These are phyloP conservation scores for Saccharomyces hybrid DNA, from an alignment of 1,139 yeast species.

Conservation along the genomic window DNA sequence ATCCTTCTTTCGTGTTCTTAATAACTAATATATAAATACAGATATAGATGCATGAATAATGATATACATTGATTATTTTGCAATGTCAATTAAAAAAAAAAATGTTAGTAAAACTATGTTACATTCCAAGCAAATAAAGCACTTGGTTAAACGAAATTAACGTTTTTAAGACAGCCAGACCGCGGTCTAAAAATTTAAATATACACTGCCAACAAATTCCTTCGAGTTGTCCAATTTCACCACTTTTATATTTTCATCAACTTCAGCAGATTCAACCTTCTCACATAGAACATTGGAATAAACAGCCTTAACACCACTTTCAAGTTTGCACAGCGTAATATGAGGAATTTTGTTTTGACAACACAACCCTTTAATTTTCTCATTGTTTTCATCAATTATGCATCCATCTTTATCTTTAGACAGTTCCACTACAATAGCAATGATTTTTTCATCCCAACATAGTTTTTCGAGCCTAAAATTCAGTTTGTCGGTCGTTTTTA, in stretches of 20 bases:
- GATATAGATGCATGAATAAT: conserved; percentile 12
- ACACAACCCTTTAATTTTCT: conserved; percentile 22
- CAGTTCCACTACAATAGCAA: conserved; percentile 51
- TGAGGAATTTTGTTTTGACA: conserved; percentile 51
- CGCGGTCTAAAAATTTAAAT: conserved; percentile 14
- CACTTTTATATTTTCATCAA: conserved; percentile 11
- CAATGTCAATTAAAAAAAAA: not conserved
- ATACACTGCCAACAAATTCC: conserved; percentile 16
- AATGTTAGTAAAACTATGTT: not conserved
- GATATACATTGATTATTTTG: conserved; percentile 12
- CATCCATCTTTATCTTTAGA: conserved; percentile 8
- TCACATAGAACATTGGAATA: conserved; percentile 41
- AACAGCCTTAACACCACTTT: conserved; percentile 42
- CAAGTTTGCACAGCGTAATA: conserved; percentile 64
- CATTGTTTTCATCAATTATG: conserved; percentile 26
- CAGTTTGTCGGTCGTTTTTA: conserved; percentile 24
- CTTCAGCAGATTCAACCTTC: conserved; percentile 5
- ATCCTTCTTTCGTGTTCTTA: not conserved
- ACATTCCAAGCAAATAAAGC: not conserved
- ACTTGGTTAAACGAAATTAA: too few relatives aligned
- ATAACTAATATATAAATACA: not conserved
- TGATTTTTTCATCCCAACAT: conserved; percentile 45
- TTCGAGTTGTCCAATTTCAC: conserved; percentile 18
- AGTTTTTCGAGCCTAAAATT: conserved; percentile 40
- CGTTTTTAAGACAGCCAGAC: not conserved